These are phyloP conservation scores for Salvia splendens DNA, from an alignment of 257 asterid species.

Conservation along the genomic window DNA sequence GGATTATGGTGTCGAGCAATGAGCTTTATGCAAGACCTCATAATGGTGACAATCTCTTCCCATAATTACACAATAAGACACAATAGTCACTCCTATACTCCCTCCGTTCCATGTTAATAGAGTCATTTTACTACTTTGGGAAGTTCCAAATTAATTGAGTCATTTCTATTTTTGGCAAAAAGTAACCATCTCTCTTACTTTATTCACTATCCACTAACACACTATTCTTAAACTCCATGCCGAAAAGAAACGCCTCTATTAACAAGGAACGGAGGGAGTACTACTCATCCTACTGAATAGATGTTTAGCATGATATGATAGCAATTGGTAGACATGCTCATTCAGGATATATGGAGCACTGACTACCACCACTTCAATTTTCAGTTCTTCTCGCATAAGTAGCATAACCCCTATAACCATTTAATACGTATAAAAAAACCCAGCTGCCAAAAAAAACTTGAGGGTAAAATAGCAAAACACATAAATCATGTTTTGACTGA, in stretches of 20 bases:
- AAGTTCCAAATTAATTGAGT: no score
- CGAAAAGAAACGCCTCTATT: no score
- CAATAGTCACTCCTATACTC: not conserved
- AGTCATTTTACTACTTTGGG: no score
- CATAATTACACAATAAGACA: not conserved
- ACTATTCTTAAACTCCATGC: no score
- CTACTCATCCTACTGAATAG: not conserved
- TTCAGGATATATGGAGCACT: not conserved
- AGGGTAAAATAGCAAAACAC: constrained; percentile 6
- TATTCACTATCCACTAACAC: no score
- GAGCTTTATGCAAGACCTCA: constrained; percentile 1
- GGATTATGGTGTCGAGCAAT: not conserved
- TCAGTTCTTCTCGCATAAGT: not conserved
- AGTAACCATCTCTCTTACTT: no score
- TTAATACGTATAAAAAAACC: not conserved
- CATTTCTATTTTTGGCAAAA: no score
- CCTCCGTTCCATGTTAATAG: no score
- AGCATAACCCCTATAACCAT: not conserved
- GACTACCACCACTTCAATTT: not conserved
- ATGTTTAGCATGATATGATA: not conserved
- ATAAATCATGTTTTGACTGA: not conserved
- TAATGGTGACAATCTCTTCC: not conserved
- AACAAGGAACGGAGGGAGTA: no score
- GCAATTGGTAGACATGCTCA: not conserved
- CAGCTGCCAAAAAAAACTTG: not conserved